Evolutionary conservation across 2,329 filamentous ascomycete species (phyloP).

Genomic region (Didymella pomorum): DNA sequence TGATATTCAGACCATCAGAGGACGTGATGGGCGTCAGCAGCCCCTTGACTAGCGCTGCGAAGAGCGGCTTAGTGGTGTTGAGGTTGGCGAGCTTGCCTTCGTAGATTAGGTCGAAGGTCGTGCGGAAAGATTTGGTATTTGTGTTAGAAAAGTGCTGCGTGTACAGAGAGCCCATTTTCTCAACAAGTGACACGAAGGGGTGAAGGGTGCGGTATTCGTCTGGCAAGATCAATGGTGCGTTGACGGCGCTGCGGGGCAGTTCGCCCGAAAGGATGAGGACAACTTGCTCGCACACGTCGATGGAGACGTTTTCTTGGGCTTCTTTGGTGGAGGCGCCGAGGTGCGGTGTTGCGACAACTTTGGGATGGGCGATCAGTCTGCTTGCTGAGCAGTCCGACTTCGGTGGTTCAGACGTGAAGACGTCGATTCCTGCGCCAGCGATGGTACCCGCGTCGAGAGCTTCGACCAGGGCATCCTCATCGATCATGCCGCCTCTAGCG

Average conservation of each 20-base stretch:
- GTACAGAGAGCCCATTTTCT: constrained; percentile 81
- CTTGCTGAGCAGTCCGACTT: constrained; percentile 66
- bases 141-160: constrained; percentile 73
- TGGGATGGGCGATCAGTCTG: constrained; percentile 71
- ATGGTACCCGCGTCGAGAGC: constrained; percentile 76
- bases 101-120: constrained; percentile 78
- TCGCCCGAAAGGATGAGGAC: constrained; percentile 75
- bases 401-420: constrained; percentile 79
- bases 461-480: constrained; percentile 74
- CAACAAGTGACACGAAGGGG: constrained; percentile 77
- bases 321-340: constrained; percentile 81
- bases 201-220: constrained; percentile 81
- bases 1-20: constrained; percentile 74
- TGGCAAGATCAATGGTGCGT: constrained; percentile 80
- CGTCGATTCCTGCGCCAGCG: constrained; percentile 79
- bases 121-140: constrained; percentile 60
- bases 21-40: constrained; percentile 71
- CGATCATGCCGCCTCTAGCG: constrained; percentile 80
- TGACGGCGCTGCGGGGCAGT: constrained; percentile 78
- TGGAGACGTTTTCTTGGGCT: constrained; percentile 83
- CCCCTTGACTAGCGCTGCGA: constrained; percentile 80
- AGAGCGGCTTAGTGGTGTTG: constrained; percentile 78
- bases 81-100: constrained; percentile 76
- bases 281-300: constrained; percentile 84
- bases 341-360: constrained; percentile 80